phyloP scores from a whole-genome alignment of 345 rosid genomes.

The Populus davidiana region DNA sequence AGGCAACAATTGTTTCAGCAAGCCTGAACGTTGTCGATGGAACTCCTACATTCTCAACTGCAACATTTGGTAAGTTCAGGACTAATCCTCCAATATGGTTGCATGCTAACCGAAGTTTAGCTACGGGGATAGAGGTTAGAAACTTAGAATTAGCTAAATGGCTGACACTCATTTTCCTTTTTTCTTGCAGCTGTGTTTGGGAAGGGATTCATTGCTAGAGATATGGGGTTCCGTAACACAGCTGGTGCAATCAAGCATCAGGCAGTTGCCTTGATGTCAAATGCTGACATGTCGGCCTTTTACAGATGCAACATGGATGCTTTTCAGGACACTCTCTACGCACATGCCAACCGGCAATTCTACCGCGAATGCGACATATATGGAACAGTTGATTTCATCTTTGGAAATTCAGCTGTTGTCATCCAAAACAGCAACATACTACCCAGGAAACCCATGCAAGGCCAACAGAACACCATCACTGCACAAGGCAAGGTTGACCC shows the following conservation, averaged over 20 bases:
- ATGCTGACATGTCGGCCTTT: constrained; percentile 56
- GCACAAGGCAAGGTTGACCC: constrained; percentile 72
- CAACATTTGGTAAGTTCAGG: constrained; percentile 58
- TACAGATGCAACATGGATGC: constrained; percentile 66
- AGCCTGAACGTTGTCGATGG: constrained; percentile 63
- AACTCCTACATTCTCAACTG: constrained; percentile 68
- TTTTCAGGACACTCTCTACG: constrained; percentile 71
- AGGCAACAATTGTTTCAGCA: constrained; percentile 53
- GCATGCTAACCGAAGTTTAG: background rate
- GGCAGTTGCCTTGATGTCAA: constrained; percentile 71
- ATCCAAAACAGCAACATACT: constrained; percentile 59
- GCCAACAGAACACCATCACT: constrained; percentile 63
- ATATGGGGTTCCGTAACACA: constrained; percentile 67
- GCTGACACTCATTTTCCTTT: background rate
- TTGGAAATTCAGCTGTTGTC: constrained; percentile 75
- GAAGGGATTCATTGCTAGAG: constrained; percentile 59
- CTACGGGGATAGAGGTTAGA: background rate
- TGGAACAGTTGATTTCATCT: constrained; percentile 81
- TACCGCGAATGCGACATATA: constrained; percentile 59
- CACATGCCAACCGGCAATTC: constrained; percentile 74
- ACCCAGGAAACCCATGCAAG: constrained; percentile 55
- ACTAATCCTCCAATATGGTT: background rate
- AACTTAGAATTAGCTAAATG: background rate
- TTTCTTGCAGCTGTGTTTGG: constrained; percentile 58
- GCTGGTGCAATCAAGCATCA: constrained; percentile 74